A percentile compares a stretch with the other conserved stretches of the same genome.
Conservation (phyloP, 208 protist species). For the Trypanosoma melophagium region DNA sequence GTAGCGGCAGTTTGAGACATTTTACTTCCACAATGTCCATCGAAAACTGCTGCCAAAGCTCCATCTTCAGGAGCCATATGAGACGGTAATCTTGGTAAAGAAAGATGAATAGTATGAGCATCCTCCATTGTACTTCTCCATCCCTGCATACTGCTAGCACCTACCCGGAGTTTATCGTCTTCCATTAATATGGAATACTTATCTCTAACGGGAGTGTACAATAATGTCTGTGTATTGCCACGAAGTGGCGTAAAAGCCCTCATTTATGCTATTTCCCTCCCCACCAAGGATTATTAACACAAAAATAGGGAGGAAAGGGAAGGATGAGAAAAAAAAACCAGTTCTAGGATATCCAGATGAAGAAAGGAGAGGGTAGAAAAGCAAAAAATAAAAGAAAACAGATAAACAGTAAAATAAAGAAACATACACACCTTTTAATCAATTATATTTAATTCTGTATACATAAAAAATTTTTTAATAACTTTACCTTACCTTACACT, state of each 20-base stretch:
- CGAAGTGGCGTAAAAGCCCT: conserved; percentile 46
- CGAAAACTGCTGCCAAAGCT: conserved; percentile 83
- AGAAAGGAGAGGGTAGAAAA: conserved; percentile 10
- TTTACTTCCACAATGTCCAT: conserved; percentile 86
- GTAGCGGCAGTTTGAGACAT: conserved; percentile 77
- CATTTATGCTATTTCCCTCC: conserved; percentile 34
- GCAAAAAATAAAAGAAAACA: too few relatives aligned
- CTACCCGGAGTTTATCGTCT: conserved; percentile 87
- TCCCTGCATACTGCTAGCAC: conserved; percentile 90
- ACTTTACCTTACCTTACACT: too few relatives aligned
- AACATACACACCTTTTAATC: too few relatives aligned
- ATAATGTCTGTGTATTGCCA: conserved; percentile 74
- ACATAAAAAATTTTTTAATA: too few relatives aligned
- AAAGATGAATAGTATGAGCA: conserved; percentile 83
- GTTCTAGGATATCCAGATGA: conserved; percentile 2
- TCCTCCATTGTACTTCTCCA: conserved; percentile 92
- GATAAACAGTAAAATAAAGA: too few relatives aligned
- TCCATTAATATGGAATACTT: conserved; percentile 92
- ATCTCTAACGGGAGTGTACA: conserved; percentile 76
- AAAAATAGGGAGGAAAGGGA: not conserved
- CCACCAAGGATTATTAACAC: not conserved
- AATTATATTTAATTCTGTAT: too few relatives aligned
- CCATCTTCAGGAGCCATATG: conserved; percentile 72
- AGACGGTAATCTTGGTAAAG: conserved; percentile 65
- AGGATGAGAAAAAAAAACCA: not conserved